Evolutionary conservation across 352 stramenopile genomes (phyloP).

Genomic region (Phytophthora vignae): DNA sequence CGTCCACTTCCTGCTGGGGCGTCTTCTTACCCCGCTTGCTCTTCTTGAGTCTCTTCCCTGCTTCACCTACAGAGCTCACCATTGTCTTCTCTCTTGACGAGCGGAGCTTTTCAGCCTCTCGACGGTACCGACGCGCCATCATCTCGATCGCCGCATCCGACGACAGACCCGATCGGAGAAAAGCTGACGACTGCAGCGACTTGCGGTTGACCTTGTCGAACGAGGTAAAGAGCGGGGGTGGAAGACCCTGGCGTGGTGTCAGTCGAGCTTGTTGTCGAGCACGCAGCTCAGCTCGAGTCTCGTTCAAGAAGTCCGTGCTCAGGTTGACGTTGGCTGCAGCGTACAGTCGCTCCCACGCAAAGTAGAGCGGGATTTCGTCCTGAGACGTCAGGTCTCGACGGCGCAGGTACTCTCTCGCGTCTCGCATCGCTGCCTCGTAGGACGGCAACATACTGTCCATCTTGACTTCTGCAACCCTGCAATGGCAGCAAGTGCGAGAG

Average conservation of each 20-base stretch:
- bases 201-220: constrained; percentile 40
- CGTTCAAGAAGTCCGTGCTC: constrained; percentile 53
- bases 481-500: neutral
- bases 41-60: constrained; percentile 2
- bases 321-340: constrained; percentile 52
- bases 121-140: constrained; percentile 47
- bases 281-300: constrained; percentile 40
- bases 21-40: neutral
- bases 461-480: constrained; percentile 2
- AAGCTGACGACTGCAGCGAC: constrained; percentile 44
- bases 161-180: constrained; percentile 35
- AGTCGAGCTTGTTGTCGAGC: constrained; percentile 45
- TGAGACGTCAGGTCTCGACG: constrained; percentile 55
- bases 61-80: neutral
- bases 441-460: constrained; percentile 36
- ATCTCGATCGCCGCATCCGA: constrained; percentile 39
- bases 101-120: constrained; percentile 42
- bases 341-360: constrained; percentile 63
- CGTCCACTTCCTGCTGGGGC: neutral
- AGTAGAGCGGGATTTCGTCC: constrained; percentile 63
- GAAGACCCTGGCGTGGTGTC: constrained; percentile 41
- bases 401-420: constrained; percentile 41
- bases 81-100: constrained; percentile 26
- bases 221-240: constrained; percentile 34
- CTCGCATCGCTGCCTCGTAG: constrained; percentile 50